Percentiles rank a stretch among this genome's conserved stretches.
Conservation (phyloP, 2,329 filamentous ascomycete species). For the Mariannaea elegans region DNA sequence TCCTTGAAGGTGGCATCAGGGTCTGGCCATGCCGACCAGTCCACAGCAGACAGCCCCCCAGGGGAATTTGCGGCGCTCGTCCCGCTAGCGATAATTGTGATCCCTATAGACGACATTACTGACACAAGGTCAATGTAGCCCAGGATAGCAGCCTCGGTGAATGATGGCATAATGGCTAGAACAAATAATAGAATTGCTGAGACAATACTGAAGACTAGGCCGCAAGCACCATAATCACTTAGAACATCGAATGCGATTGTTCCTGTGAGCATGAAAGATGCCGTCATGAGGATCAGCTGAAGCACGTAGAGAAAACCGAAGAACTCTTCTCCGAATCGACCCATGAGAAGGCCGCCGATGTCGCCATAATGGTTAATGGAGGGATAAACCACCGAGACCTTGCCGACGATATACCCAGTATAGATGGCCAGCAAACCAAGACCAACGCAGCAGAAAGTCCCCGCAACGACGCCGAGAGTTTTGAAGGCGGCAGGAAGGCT, state of each 20-base stretch:
- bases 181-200: constrained; percentile 48
- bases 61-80: constrained; percentile 40
- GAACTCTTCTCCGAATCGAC: constrained; percentile 64
- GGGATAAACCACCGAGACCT: constrained; percentile 54
- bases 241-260: constrained; percentile 70
- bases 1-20: constrained; percentile 53
- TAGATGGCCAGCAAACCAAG: constrained; percentile 50
- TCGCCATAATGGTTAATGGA: constrained; percentile 69
- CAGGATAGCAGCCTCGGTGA: no score
- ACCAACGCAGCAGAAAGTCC: constrained; percentile 44
- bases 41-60: constrained; percentile 19
- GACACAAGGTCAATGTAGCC: constrained; percentile 30
- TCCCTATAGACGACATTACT: constrained; percentile 61
- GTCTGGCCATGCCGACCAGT: constrained; percentile 49
- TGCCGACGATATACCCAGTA: constrained; percentile 49
- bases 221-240: constrained; percentile 58
- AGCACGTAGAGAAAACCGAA: constrained; percentile 64
- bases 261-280: constrained; percentile 71
- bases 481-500: constrained; percentile 28
- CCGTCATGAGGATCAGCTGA: constrained; percentile 72
- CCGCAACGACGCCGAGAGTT: constrained; percentile 38
- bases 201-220: constrained; percentile 49
- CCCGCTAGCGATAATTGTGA: constrained; percentile 70
- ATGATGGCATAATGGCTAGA: constrained; percentile 51
- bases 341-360: constrained; percentile 66